Percentiles rank a stretch among this genome's conserved stretches.
Conservation (phyloP, 2,329 filamentous ascomycete species). For the Aureobasidium pullulans region DNA sequence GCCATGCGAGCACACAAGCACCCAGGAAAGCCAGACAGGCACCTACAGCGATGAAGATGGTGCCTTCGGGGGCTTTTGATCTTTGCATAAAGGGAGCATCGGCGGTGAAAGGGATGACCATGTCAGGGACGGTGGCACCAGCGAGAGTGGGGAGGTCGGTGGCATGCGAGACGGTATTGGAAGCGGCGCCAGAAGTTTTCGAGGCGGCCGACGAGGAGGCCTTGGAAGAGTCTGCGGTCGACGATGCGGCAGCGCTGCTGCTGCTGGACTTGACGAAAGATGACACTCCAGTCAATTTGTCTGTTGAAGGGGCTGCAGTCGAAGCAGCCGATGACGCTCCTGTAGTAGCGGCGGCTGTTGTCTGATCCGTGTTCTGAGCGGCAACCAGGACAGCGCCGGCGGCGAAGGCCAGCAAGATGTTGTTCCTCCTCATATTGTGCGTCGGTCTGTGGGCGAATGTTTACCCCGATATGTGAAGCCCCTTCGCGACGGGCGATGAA, state of each 20-base stretch:
- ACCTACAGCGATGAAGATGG: conserved; percentile 92
- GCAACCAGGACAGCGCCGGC: conserved; percentile 1
- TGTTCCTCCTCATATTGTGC: conserved; percentile 1
- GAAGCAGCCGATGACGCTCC: background rate
- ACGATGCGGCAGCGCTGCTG: background rate
- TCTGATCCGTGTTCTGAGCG: background rate
- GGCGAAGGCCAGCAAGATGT: background rate
- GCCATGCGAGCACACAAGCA: conserved; percentile 78
- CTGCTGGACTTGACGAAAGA: conserved; percentile 1
- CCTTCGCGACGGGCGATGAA: background rate
- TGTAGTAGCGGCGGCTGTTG: background rate
- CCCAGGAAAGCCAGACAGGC: conserved; percentile 78
- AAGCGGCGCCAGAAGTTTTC: background rate
- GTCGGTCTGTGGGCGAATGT: background rate
- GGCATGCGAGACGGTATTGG: conserved; percentile 19
- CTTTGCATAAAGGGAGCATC: conserved; percentile 89
- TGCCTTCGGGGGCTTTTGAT: conserved; percentile 79
- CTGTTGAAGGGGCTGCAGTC: background rate
- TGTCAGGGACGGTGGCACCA: conserved; percentile 55
- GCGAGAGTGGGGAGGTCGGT: conserved; percentile 47
- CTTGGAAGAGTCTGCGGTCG: background rate
- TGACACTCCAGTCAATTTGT: conserved; percentile 2
- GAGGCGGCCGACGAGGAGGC: background rate
- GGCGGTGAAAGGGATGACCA: conserved; percentile 72
- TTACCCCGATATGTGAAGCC: background rate